Percentiles rank a stretch among this genome's conserved stretches.
Conservation (phyloP, 805 yeast species). For the Lachancea thermotolerans region DNA sequence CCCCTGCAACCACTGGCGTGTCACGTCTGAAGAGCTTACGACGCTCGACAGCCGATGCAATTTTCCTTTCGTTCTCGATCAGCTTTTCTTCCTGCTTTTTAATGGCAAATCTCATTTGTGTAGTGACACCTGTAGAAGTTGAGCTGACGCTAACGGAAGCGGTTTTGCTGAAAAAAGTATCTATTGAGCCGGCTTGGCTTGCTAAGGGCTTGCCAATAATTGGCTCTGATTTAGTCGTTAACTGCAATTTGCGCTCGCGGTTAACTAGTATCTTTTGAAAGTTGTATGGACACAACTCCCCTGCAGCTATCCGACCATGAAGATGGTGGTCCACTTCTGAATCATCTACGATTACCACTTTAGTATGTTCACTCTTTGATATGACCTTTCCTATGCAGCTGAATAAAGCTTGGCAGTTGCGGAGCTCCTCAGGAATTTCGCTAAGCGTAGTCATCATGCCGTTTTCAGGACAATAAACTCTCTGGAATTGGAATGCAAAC, state of each 20-base stretch:
- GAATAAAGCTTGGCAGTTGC: slow-evolving; percentile 26
- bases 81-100: background rate
- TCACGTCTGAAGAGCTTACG: slow-evolving; percentile 14
- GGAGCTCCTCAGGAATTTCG: slow-evolving; percentile 40
- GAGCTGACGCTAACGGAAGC: slow-evolving; percentile 1
- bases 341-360: slow-evolving; percentile 24
- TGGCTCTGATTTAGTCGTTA: slow-evolving; percentile 23
- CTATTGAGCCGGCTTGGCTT: slow-evolving; percentile 11
- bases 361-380: slow-evolving; percentile 13
- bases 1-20: slow-evolving; percentile 1
- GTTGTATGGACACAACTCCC: slow-evolving; percentile 57
- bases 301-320: slow-evolving; percentile 55
- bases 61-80: slow-evolving; percentile 7
- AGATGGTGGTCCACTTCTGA: slow-evolving; percentile 36
- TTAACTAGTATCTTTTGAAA: slow-evolving; percentile 28
- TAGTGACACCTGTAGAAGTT: background rate
- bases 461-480: slow-evolving; percentile 68
- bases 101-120: background rate
- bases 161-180: slow-evolving; percentile 15
- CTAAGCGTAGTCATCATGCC: slow-evolving; percentile 50
- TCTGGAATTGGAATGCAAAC: slow-evolving; percentile 74
- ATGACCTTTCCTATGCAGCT: slow-evolving; percentile 36
- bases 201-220: background rate
- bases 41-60: slow-evolving; percentile 17
- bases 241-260: slow-evolving; percentile 26